Evolutionary conservation across 768 basidiomycete species (phyloP), one percentile per base, ranked within the genome.

Genomic region (Mycena rosella): DNA sequence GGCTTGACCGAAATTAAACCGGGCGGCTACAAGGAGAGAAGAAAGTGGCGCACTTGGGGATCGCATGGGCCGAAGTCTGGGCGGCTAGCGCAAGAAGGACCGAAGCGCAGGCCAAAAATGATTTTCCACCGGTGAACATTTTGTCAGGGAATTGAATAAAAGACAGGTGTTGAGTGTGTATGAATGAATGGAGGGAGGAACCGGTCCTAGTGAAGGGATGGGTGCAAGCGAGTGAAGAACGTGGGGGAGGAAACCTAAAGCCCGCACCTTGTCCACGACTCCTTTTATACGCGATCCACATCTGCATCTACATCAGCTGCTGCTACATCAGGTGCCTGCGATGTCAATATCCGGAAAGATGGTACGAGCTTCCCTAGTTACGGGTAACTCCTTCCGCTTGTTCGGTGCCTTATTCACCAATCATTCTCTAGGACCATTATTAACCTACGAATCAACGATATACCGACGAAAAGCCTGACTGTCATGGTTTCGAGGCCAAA

Each of bases 81-180:
- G 69, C 61, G 53, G 57, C 65, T 45, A 70, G 69, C 65, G 65
- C 65, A 24, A 70, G 34, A n/a, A 70, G 13, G 24, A 69, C 13
- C 15, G 63, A 55, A 57, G 65, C 69, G 32, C 51, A 54, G 18
- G 69, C 69, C 44, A 70, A 36, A 38, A 63, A 51, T n/a, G 69
- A 67, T 63, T 70, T 70, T 65, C 60, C 68, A 44, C 48, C 51
- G 36, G 69, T 66, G 69, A 67, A 67, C 69, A 70, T 70, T 22
- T 40, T 60, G 45, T 54, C 36, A 60, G 54, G 48, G 20, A 38
- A 17, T 62, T 42, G 18, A 32, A 32, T 42, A 27, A 44, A 59
- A 48, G 53, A 63, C 61, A 68, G 58, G 57, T n/a, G 38, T 24
- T 27, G 32, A 49, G 57, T 48, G 64, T 27, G 57, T 36, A 20